These are phyloP conservation scores for Nitzschia sp. DNA, from an alignment of 108 stramenopile genomes.

Conservation along the genomic window DNA sequence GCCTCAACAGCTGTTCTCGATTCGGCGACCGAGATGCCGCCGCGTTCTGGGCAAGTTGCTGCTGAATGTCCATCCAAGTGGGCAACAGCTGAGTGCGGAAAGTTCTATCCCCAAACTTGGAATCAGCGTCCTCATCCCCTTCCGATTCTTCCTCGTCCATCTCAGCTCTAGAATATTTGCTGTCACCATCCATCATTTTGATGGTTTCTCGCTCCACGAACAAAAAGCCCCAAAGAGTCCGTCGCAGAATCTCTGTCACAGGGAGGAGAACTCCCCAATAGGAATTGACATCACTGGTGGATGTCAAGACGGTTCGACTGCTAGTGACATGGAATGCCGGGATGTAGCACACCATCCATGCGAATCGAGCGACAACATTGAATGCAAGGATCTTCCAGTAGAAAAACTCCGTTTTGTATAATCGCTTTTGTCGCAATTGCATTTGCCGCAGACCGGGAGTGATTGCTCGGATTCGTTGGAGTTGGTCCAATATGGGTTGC, in stretches of 20 bases:
- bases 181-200: constrained; percentile 56
- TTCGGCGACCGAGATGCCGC: constrained; percentile 29
- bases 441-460: constrained; percentile 57
- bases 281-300: constrained; percentile 59
- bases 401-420: constrained; percentile 73
- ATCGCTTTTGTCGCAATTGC: constrained; percentile 60
- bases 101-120: constrained; percentile 24
- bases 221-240: constrained; percentile 80
- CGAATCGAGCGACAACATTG: constrained; percentile 60
- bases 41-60: constrained; percentile 46
- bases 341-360: constrained; percentile 85
- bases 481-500: constrained; percentile 38
- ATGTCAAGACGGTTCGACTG: constrained; percentile 59
- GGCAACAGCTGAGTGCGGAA: constrained; percentile 39
- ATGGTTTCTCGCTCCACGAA: constrained; percentile 81
- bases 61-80: constrained; percentile 52
- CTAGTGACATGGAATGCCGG: constrained; percentile 73
- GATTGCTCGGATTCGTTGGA: constrained; percentile 32
- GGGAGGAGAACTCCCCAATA: constrained; percentile 75
- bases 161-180: constrained; percentile 41
- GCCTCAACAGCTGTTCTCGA: constrained; percentile 28
- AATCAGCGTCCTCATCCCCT: constrained; percentile 36
- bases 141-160: constrained; percentile 27
- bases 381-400: constrained; percentile 73
- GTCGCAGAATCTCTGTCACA: constrained; percentile 66